Evolutionary conservation across 805 yeast genomes (phyloP), one percentile per base, ranked within the genome.

Genomic region (Kazachstania viticola): DNA sequence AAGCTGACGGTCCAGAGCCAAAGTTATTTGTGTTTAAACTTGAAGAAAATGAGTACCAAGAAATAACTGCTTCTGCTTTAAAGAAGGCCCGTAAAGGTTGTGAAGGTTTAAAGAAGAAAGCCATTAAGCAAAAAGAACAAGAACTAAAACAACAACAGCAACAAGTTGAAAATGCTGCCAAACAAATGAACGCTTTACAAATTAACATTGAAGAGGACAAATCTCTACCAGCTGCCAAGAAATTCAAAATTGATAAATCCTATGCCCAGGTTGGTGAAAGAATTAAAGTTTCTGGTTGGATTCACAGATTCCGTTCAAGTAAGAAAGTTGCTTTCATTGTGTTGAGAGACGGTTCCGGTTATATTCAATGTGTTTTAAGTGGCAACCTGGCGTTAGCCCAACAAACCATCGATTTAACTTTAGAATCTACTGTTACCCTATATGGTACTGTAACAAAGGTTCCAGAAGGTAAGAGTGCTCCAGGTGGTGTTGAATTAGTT

Each of bases 51-150:
- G 72, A 68, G 25, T 88, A 71, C 54, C 71, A 64, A 44, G 88
- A 79, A 48, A 87, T 93, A 52, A 67, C 85, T 13, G 84, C 95
- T 4, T 76, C 93, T 32, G 96, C 95, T 5, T 63, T 88, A 54
- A 91, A 91, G 65, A 91, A 88, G 63, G 96, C 97, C 47, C 83
- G 82, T 60, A 91, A 91, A 59, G 96, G 95, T 38, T 91, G 80
- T 35, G 96, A 87, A 21, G 88, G 94, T 4, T 64, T 91, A 41
- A 83, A 73, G 61, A 88, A 87, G 65, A 72, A 71, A 42, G 64
- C 61, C 13, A 61, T 61, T 37, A 69, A 65, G 67, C 73, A 46
- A 67, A 69, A 49, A 51, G 67, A 43, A 73, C 69, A 23, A 75
- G 74, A 44, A 62, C 59, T 43, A 62, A 67, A 41, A 57, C 62